phyloP scores from a whole-genome alignment of 2,329 filamentous ascomycete species.

The Curvularia verruculosa region DNA sequence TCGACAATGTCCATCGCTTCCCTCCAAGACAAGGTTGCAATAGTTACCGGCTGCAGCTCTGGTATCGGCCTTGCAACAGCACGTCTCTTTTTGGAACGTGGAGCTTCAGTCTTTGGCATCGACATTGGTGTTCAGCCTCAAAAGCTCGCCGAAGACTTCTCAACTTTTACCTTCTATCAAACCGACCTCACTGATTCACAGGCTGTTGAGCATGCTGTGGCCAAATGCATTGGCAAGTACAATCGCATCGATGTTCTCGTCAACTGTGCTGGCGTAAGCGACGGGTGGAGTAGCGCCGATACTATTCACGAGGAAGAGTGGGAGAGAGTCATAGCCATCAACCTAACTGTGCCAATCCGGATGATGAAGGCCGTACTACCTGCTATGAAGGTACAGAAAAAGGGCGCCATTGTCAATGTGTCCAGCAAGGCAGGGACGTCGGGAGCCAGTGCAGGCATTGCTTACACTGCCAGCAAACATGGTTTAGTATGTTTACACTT shows the following conservation, averaged over 20 bases:
- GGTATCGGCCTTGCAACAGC: conserved; percentile 41
- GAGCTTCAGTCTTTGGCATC: conserved; percentile 39
- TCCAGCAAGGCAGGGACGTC: conserved; percentile 35
- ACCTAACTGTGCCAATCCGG: conserved; percentile 53
- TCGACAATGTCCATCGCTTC: conserved; percentile 26
- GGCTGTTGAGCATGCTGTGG: conserved; percentile 31
- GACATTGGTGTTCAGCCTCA: conserved; percentile 31
- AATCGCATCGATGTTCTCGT: conserved; percentile 51
- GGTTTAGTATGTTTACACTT: conserved; percentile 45
- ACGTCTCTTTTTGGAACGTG: conserved; percentile 30
- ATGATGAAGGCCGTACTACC: conserved; percentile 55
- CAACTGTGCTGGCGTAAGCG: conserved; percentile 55
- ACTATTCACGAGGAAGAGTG: conserved; percentile 49
- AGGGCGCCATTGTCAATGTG: conserved; percentile 53
- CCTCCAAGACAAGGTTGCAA: conserved; percentile 35
- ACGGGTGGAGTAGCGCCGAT: conserved; percentile 51
- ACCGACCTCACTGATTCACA: conserved; percentile 27
- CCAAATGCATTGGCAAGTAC: conserved; percentile 30
- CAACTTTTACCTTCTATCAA: conserved; percentile 34
- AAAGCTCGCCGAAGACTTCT: conserved; percentile 21
- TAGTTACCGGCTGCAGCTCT: conserved; percentile 40
- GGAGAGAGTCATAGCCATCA: conserved; percentile 51
- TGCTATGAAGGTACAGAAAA: conserved; percentile 49
- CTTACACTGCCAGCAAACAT: conserved; percentile 56
- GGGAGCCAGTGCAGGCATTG: conserved; percentile 52